phyloP scores from a whole-genome alignment of 2,329 filamentous ascomycete species.

The Grosmannia clavigera region DNA sequence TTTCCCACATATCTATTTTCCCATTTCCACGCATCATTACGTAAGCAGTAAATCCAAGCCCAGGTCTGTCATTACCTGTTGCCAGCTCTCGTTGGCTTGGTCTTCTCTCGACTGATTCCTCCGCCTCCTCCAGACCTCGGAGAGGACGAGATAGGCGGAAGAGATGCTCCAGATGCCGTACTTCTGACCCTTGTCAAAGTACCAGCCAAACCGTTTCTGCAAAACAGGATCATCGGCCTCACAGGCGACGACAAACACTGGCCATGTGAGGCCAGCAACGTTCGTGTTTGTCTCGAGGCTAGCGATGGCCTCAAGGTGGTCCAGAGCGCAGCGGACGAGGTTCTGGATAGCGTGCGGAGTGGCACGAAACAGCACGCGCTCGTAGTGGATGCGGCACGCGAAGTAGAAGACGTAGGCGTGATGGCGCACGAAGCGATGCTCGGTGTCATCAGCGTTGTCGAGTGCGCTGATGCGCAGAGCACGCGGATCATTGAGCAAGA shows the following conservation, averaged over 20 bases:
- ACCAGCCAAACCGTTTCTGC: background rate
- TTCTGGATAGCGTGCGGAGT: background rate
- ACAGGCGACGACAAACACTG: background rate
- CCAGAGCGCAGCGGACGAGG: background rate
- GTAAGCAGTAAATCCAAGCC: background rate
- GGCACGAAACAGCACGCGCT: background rate
- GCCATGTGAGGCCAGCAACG: background rate
- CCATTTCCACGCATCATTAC: background rate
- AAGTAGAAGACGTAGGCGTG: conserved; percentile 4
- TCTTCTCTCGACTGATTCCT: background rate
- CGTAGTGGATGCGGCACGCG: conserved; percentile 4
- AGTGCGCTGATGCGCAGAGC: background rate
- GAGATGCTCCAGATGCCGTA: conserved; percentile 4
- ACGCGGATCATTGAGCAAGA: conserved; percentile 3
- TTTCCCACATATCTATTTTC: too few relatives aligned
- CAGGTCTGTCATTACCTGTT: background rate
- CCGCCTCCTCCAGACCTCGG: background rate
- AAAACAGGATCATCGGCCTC: background rate
- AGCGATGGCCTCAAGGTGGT: conserved; percentile 1
- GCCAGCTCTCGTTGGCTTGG: background rate
- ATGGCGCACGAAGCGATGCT: background rate
- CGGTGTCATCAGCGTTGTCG: background rate
- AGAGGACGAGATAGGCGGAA: background rate
- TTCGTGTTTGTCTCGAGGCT: background rate
- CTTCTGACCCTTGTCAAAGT: conserved; percentile 1